Base-by-base conservation (phyloP, 768 basidiomycete species). In the Mycena vitilis region DNA sequence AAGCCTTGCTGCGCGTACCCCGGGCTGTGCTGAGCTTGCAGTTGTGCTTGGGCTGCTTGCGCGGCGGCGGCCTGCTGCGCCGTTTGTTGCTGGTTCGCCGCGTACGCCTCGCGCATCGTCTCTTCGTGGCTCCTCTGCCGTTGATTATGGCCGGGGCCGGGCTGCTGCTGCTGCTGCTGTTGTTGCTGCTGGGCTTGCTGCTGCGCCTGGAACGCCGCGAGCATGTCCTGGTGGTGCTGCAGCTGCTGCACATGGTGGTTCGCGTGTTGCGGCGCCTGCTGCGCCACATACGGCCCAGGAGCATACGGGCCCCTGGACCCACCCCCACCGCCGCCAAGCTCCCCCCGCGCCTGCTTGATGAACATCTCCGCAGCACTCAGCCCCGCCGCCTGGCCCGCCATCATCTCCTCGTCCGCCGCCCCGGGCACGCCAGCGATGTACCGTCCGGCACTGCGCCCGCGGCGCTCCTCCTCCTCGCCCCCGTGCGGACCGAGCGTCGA, bases 351-450 rank as follows among this genome's bases (percentile, higher is more conserved):
- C 76, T 91, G 90, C 69, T 85, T 83, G 22, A 81, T 70, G 75
- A 91, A 92, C 85, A 91, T 86, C 42, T 91, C 90, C 44, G 88
- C 87, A n/a, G 89, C 88, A 57, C 83, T 86, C 73, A 87, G 59
- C 60, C 69, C 67, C 61, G 70, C 69, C 54, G 63, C 66, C 51
- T 44, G 44, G n/a, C 63, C 69, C 37, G 60, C 74, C 68, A 63
- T 75, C 73, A 44, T 78, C 78, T 12, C 68, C 74, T 65, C 70
- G 37, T 69, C 65, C 47, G 51, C 65, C 16, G 52, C 59, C 18
- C 60, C 68, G 7, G 56, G 60, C 44, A 65, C 57, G 53, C 65
- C 60, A 18, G 53, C 52, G 13, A 61, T 56, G 22, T 70, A 71
- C 42, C 68, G 30, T 42, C 70, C 66, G 47, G 36, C 20, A 55